Base-by-base conservation (phyloP, 2,329 filamentous ascomycete genomes). In the Aureobasidium sp. region DNA sequence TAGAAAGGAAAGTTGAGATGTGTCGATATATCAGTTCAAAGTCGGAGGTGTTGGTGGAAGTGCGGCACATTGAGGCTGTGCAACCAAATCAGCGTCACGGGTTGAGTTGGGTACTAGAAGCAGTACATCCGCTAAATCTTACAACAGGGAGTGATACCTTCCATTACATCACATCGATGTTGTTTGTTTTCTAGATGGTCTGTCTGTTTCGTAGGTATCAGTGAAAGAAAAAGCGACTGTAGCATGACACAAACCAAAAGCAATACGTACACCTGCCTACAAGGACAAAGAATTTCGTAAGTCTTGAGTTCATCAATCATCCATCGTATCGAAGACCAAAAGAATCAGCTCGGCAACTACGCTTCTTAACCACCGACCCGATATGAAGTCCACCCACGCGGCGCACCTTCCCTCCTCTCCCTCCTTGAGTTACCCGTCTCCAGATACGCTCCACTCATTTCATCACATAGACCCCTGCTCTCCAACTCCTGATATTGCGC, bases 401-500 rank as follows among this genome's bases (percentile, higher is more conserved):
- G 34, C 9, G 26, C 58, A 13, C 47, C 58, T 44, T 47, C 46
- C 12, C 58, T 51, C 9, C 36, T 51, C 23, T 61, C 58, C 7
- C 58, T 44, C 13, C 46, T 44, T 13, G 46, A 17, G 39, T 51
- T 37, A 37, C 39, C 12, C 6, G 36, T 52, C 47, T 52, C 46
- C 15, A 44, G 1, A 61, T 51, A 61, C 2, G 39, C n/a, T 23
- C 36, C 47, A 4, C 26, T 34, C 15, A 3, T 34, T 20, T 12
- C 36, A 8, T 48, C 34, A 23, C 55, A 48, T 44, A 42, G 4
- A 8, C 29, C 26, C 2, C 32, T n/a, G 2, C 42, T 47, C 17
- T 37, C 55, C 47, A 62, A 29, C 59, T 62, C 59, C 26, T 62
- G 59, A 32, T 44, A 52, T 34, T 62, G 37, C 7, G n/a, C 39